A percentile compares a stretch with the other conserved stretches of the same genome.
These are phyloP conservation scores for Lactifluus pinguis DNA, from an alignment of 768 basidiomycete species.

Conservation along the genomic window DNA sequence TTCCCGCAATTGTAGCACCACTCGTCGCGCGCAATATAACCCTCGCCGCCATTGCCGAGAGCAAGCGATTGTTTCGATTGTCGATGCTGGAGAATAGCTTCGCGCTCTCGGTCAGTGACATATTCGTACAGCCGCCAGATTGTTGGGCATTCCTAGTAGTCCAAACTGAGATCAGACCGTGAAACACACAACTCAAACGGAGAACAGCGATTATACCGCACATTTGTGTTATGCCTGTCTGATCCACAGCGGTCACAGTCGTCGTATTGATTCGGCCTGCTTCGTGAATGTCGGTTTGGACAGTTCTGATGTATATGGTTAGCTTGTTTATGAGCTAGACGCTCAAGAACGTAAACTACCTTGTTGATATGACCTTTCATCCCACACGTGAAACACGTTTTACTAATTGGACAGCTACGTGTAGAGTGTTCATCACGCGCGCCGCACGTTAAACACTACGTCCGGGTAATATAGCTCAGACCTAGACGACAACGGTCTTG, in stretches of 20 bases:
- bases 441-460: conserved; percentile 73
- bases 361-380: conserved; percentile 77
- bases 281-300: conserved; percentile 45
- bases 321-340: background rate
- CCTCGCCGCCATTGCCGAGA: conserved; percentile 68
- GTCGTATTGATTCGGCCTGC: conserved; percentile 27
- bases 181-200: background rate
- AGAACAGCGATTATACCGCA: conserved; percentile 26
- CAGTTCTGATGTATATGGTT: conserved; percentile 42
- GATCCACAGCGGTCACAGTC: conserved; percentile 69
- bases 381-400: conserved; percentile 70
- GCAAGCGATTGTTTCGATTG: conserved; percentile 39
- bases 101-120: conserved; percentile 44
- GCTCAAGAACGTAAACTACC: conserved; percentile 30
- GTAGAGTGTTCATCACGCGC: conserved; percentile 73
- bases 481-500: background rate
- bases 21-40: conserved; percentile 60
- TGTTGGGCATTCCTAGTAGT: conserved; percentile 72
- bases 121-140: conserved; percentile 78
- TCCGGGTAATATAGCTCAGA: background rate
- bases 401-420: conserved; percentile 69
- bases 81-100: conserved; percentile 36
- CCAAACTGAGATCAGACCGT: background rate
- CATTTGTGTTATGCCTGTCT: conserved; percentile 52
- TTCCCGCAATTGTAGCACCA: conserved; percentile 82